Percentiles rank a stretch among this genome's conserved stretches.
Evolutionary conservation across 2,329 filamentous ascomycete genomes (phyloP).

Genomic region (Neofusicoccum kwambonambiense): DNA sequence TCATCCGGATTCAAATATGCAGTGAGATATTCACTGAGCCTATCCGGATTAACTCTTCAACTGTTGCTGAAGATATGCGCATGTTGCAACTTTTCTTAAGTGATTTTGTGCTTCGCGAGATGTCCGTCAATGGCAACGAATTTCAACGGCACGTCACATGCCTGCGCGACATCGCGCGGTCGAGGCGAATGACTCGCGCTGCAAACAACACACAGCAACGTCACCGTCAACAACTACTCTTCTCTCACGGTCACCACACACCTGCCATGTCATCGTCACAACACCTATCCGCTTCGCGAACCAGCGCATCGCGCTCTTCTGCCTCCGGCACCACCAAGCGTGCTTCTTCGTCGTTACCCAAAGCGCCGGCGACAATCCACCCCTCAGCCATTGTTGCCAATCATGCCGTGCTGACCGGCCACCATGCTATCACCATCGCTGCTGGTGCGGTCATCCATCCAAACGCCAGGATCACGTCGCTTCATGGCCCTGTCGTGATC

Average conservation of each 20-base stretch:
- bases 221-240: neutral
- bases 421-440: constrained; percentile 74
- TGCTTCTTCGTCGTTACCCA: constrained; percentile 34
- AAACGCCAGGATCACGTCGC: constrained; percentile 57
- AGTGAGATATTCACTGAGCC: no score
- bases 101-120: neutral
- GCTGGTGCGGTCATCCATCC: constrained; percentile 83
- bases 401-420: constrained; percentile 59
- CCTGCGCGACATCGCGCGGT: neutral
- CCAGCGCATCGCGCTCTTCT: neutral
- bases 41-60: no score
- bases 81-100: neutral
- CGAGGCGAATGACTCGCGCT: neutral
- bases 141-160: neutral
- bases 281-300: neutral
- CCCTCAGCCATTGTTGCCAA: constrained; percentile 48
- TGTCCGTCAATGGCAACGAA: neutral
- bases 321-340: constrained; percentile 34
- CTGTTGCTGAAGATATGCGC: no score
- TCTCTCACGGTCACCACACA: no score
- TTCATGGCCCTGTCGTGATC: constrained; percentile 42
- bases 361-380: constrained; percentile 44
- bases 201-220: neutral
- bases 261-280: neutral
- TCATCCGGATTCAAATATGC: no score